These are phyloP conservation scores for Borealophlyctis nickersoniae DNA, from an alignment of 192 early-diverging fungal species.

Conservation along the genomic window DNA sequence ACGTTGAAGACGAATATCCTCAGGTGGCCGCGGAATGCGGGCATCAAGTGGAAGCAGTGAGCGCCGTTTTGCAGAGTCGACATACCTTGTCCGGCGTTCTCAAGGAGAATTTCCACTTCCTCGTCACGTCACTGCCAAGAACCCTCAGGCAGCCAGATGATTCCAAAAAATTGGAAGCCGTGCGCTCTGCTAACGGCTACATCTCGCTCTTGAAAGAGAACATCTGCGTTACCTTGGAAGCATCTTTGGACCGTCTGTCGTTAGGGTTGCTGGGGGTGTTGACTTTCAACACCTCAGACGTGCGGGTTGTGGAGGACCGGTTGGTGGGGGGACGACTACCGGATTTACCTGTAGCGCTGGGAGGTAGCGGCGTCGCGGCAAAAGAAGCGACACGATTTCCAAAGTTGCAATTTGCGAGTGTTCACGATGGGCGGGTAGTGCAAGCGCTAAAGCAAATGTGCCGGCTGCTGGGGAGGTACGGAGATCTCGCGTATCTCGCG, in stretches of 20 bases:
- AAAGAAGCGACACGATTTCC: constrained; percentile 11
- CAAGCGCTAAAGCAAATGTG: constrained; percentile 9
- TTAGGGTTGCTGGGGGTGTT: constrained; percentile 10
- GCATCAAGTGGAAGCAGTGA: neutral
- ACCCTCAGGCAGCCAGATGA: constrained; percentile 14
- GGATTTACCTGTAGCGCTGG: neutral
- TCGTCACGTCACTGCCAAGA: constrained; percentile 11
- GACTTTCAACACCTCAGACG: constrained; percentile 16
- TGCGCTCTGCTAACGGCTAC: constrained; percentile 19
- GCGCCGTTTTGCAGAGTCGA: neutral
- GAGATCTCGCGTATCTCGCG: constrained; percentile 10
- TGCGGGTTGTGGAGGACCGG: constrained; percentile 27
- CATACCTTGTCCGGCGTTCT: constrained; percentile 5
- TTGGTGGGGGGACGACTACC: neutral
- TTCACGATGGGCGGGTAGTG: constrained; percentile 19
- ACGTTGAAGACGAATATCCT: constrained; percentile 24
- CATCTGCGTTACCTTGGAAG: constrained; percentile 2
- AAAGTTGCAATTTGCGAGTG: constrained; percentile 5
- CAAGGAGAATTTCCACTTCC: constrained; percentile 15
- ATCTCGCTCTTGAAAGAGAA: constrained; percentile 11
- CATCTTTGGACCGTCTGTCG: constrained; percentile 7
- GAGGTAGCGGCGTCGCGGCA: neutral
- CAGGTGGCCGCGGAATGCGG: constrained; percentile 9
- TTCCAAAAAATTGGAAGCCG: constrained; percentile 13
- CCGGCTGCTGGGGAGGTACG: constrained; percentile 22